These are phyloP conservation scores for Zostera marina DNA, from an alignment of 116 monocot genomes.

Conservation along the genomic window DNA sequence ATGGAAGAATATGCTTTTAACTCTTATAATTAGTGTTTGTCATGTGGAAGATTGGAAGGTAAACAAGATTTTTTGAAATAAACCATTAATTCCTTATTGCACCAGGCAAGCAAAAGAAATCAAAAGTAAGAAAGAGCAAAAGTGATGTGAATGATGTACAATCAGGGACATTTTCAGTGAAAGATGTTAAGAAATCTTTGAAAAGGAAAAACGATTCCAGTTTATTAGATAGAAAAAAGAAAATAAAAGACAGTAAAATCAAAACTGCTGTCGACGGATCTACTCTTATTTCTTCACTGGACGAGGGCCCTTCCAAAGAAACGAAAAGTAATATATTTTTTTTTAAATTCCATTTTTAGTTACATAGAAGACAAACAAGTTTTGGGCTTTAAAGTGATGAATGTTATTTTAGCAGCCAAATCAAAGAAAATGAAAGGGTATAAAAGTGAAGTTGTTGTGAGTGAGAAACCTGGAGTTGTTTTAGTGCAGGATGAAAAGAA, in stretches of 20 bases:
- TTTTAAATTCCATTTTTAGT: neutral
- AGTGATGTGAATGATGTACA: too few relatives aligned
- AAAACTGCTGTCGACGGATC: neutral
- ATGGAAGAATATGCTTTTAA: too few relatives aligned
- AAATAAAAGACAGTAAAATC: neutral
- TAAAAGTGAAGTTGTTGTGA: too few relatives aligned
- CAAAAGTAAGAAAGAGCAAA: too few relatives aligned
- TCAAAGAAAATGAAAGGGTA: too few relatives aligned
- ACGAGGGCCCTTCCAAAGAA: neutral
- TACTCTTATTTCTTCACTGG: neutral
- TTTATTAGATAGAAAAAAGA: neutral
- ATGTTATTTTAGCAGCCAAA: too few relatives aligned
- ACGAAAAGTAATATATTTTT: slow-evolving; percentile 4
- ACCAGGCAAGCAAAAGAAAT: too few relatives aligned
- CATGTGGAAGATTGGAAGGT: too few relatives aligned
- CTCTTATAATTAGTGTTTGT: too few relatives aligned
- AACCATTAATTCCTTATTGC: too few relatives aligned
- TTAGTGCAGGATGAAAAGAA: neutral
- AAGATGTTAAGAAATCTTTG: neutral
- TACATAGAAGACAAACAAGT: neutral
- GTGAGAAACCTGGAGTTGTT: neutral
- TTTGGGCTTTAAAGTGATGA: too few relatives aligned
- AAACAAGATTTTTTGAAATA: too few relatives aligned
- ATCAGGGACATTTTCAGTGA: neutral
- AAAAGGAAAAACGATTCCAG: neutral